A percentile compares a stretch with the other conserved stretches of the same genome.
These are phyloP conservation scores for Calonectria leucothoes DNA, from an alignment of 2,329 filamentous ascomycete genomes.

Conservation along the genomic window DNA sequence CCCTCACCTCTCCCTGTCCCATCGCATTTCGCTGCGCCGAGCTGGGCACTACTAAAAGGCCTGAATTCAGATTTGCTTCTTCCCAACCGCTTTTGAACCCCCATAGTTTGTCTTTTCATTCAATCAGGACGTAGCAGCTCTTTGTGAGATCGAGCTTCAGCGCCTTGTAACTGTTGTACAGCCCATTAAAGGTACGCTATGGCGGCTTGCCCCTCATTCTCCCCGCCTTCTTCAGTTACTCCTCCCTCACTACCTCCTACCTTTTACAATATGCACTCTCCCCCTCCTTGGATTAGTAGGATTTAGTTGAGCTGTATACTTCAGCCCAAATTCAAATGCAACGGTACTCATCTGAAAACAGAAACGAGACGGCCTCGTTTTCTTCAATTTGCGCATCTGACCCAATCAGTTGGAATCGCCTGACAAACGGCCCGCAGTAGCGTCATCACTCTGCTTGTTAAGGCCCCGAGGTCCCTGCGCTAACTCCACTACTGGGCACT, in stretches of 20 bases:
- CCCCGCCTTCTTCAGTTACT: constrained; percentile 21
- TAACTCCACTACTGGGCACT: constrained; percentile 43
- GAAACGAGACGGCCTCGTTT: constrained; percentile 22
- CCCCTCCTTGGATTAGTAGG: not conserved
- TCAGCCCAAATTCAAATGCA: not conserved
- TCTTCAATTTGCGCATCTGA: constrained; percentile 26
- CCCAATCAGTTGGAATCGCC: constrained; percentile 38
- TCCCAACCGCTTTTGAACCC: not conserved
- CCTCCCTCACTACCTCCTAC: constrained; percentile 14
- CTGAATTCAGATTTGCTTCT: not conserved
- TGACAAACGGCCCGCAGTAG: constrained; percentile 41
- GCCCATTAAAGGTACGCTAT: constrained; percentile 6
- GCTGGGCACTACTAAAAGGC: not conserved
- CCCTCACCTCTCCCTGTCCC: not conserved
- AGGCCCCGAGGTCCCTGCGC: constrained; percentile 39
- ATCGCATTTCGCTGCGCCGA: not conserved
- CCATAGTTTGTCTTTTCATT: not conserved
- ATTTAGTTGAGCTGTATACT: not conserved
- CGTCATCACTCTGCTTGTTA: constrained; percentile 40
- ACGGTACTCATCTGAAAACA: constrained; percentile 13
- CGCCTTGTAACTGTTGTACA: not conserved
- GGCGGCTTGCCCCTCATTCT: constrained; percentile 26
- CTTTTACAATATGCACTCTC: not conserved
- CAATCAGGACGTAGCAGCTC: too few relatives aligned
- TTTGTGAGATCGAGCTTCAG: not conserved